Percentiles rank a stretch among this genome's conserved stretches.
Conservation (phyloP, 805 yeast species). For the Lipomyces yamadae region DNA sequence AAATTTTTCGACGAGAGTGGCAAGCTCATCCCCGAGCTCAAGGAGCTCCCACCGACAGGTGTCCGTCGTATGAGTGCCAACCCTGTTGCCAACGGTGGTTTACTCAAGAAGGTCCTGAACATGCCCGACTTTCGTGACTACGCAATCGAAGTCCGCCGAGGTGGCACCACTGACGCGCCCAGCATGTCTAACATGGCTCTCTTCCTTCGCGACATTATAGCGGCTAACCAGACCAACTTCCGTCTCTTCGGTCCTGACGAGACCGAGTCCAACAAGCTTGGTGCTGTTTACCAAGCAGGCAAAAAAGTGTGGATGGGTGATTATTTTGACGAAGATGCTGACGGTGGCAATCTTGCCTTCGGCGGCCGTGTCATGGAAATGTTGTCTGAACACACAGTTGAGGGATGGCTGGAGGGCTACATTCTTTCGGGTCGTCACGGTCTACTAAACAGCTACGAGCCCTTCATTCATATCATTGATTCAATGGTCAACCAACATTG, state of each 20-base stretch:
- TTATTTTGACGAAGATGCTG: constrained; percentile 15
- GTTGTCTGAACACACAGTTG: constrained; percentile 15
- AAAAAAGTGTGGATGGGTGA: constrained; percentile 14
- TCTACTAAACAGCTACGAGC: constrained; percentile 15
- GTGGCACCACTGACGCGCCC: constrained; percentile 12
- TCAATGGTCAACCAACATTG: constrained; percentile 15
- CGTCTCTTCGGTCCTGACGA: constrained; percentile 16
- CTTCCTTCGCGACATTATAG: constrained; percentile 10
- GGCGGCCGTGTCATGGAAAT: constrained; percentile 15
- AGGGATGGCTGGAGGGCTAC: constrained; percentile 19
- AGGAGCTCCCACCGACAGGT: constrained; percentile 12
- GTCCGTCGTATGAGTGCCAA: constrained; percentile 12
- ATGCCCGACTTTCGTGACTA: constrained; percentile 14
- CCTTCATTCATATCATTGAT: constrained; percentile 17
- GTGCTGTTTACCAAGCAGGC: constrained; percentile 12
- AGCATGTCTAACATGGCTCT: constrained; percentile 12
- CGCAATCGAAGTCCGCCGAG: constrained; percentile 7
- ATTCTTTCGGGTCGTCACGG: constrained; percentile 10
- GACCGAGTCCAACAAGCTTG: constrained; percentile 16
- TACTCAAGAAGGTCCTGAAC: constrained; percentile 9
- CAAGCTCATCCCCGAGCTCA: constrained; percentile 14
- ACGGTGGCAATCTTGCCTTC: constrained; percentile 14
- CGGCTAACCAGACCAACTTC: constrained; percentile 15
- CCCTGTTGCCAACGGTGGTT: constrained; percentile 16
- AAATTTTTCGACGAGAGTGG: constrained; percentile 11